phyloP scores from a whole-genome alignment of 148 eudicot genomes.

The Amaranthus hypochondriacus region DNA sequence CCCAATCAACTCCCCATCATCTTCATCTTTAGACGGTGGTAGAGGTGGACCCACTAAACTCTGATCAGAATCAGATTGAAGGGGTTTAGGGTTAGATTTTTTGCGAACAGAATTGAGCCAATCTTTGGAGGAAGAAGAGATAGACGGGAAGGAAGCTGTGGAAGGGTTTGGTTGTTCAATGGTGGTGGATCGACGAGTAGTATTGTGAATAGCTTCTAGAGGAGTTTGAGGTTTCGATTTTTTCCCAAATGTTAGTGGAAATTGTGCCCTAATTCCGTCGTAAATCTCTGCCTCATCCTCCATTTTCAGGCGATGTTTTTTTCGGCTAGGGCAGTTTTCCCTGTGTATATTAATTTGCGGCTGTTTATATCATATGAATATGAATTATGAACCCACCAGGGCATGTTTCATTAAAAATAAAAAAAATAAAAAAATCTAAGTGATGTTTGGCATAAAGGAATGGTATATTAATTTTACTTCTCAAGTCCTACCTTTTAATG shows the following conservation, averaged over 20 bases:
- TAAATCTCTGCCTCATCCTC: slow-evolving; percentile 68
- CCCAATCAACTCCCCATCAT: slow-evolving; percentile 40
- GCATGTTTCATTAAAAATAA: too few species aligned
- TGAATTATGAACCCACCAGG: too few species aligned
- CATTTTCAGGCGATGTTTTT: slow-evolving; percentile 17
- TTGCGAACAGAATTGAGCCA: slow-evolving; percentile 49
- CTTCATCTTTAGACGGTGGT: slow-evolving; percentile 24
- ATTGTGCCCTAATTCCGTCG: slow-evolving; percentile 66
- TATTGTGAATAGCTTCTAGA: slow-evolving; percentile 63
- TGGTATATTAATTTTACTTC: too few species aligned
- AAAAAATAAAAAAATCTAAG: too few species aligned
- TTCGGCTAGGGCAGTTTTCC: too few species aligned
- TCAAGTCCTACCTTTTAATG: too few species aligned
- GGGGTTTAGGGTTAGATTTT: slow-evolving; percentile 34
- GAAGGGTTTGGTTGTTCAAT: neutral
- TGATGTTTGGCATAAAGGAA: too few species aligned
- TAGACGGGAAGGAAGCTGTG: slow-evolving; percentile 30
- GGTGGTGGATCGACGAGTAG: slow-evolving; percentile 55
- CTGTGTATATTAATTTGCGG: too few species aligned
- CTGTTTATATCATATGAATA: too few species aligned
- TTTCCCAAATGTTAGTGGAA: slow-evolving; percentile 73
- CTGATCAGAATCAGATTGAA: slow-evolving; percentile 9
- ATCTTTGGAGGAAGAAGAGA: slow-evolving; percentile 50
- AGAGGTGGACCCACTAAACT: slow-evolving; percentile 37
- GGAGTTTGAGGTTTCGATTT: slow-evolving; percentile 65